Evolutionary conservation across 2,329 filamentous ascomycete species (phyloP).

Genomic region (Bipolaris sorokiniana): DNA sequence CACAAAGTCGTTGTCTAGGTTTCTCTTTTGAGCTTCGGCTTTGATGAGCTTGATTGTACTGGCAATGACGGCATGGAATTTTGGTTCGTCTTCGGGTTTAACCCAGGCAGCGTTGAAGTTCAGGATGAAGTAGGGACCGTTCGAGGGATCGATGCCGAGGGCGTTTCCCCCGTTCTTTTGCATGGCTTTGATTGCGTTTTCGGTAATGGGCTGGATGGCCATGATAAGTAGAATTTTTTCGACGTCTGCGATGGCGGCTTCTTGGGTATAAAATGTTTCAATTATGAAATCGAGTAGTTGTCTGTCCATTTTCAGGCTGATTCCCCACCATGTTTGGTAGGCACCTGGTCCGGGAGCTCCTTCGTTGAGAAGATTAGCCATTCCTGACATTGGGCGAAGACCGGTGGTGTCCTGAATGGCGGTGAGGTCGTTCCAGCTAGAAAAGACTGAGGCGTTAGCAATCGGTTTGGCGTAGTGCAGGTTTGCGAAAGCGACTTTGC

Average conservation of each 20-base stretch:
- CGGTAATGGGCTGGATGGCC: conserved; percentile 24
- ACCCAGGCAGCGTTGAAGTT: conserved; percentile 22
- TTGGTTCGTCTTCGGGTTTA: conserved; percentile 14
- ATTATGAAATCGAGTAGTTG: conserved; percentile 17
- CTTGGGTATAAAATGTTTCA: conserved; percentile 20
- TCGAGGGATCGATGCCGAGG: conserved; percentile 25
- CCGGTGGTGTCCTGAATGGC: conserved; percentile 29
- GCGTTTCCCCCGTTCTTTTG: conserved; percentile 34
- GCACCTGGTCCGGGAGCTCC: conserved; percentile 12
- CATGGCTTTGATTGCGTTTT: conserved; percentile 16
- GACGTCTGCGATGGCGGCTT: conserved; percentile 22
- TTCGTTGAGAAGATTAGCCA: conserved; percentile 22
- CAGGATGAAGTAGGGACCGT: conserved; percentile 24
- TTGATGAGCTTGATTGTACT: conserved; percentile 11
- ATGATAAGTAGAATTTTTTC: conserved; percentile 25
- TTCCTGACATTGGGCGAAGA: conserved; percentile 27
- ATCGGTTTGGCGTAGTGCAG: conserved; percentile 35
- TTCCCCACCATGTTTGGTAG: conserved; percentile 29
- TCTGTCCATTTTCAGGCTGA: conserved; percentile 28
- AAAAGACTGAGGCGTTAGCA: conserved; percentile 32
- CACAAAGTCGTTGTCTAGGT: conserved; percentile 18
- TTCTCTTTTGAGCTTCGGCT: conserved; percentile 12
- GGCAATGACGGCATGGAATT: conserved; percentile 15
- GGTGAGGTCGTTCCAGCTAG: conserved; percentile 30
- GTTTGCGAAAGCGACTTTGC: conserved; percentile 26